These are phyloP conservation scores for Keqinozyma sinolaborantium DNA, from an alignment of 1,139 yeast species.

Conservation along the genomic window DNA sequence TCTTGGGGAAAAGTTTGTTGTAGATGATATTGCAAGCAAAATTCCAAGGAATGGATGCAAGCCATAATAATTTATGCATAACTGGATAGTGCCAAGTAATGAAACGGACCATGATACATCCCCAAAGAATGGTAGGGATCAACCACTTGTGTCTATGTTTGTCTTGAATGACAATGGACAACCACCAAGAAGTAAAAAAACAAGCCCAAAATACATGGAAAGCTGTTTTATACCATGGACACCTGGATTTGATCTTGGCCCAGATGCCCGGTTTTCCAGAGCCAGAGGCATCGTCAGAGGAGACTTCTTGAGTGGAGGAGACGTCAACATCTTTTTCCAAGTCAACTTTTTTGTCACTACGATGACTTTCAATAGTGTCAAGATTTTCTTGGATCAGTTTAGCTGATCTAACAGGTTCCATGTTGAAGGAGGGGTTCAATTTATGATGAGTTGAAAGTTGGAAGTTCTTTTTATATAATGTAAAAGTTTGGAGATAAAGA, in stretches of 20 bases:
- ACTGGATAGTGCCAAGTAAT: constrained; percentile 52
- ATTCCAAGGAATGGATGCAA: constrained; percentile 38
- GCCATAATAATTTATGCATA: constrained; percentile 23
- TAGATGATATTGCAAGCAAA: constrained; percentile 37
- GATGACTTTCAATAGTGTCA: not conserved
- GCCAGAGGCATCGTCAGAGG: not conserved
- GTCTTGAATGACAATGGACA: constrained; percentile 52
- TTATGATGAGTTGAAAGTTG: no score
- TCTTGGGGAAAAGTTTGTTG: constrained; percentile 28
- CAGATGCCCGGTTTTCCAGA: constrained; percentile 1
- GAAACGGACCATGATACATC: constrained; percentile 50
- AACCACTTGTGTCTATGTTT: constrained; percentile 57
- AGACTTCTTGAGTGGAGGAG: not conserved
- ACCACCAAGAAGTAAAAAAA: constrained; percentile 68
- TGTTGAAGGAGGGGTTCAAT: no score
- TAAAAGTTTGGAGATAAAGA: no score
- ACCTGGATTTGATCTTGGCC: constrained; percentile 14
- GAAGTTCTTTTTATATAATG: not conserved
- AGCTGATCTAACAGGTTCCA: constrained; percentile 12
- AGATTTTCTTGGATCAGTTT: constrained; percentile 7
- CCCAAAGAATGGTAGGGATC: constrained; percentile 59
- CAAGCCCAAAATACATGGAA: constrained; percentile 32
- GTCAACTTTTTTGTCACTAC: not conserved
- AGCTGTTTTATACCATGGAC: constrained; percentile 21
- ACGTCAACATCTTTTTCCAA: constrained; percentile 1